Evolutionary conservation across 495 filamentous ascomycete genomes (phyloP).

Genomic region (Penicillium fimorum): DNA sequence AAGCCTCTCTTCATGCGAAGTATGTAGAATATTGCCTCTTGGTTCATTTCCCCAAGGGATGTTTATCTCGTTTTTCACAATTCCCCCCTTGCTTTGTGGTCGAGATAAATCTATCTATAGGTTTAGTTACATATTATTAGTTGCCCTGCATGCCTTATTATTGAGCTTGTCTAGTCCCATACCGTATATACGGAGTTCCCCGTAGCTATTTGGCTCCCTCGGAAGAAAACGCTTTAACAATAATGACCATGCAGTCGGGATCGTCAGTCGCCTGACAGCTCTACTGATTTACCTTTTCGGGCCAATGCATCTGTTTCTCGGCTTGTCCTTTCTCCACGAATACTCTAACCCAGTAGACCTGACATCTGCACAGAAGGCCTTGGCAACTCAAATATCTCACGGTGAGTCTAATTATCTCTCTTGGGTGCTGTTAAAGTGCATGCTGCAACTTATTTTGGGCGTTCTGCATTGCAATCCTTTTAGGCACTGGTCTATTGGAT

Average conservation of each 20-base stretch:
- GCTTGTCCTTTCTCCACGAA: not conserved
- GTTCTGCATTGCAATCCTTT: not conserved
- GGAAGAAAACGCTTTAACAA: not conserved
- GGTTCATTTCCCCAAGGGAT: not conserved
- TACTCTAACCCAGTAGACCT: not conserved
- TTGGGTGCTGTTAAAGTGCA: not conserved
- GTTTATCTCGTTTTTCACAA: not conserved
- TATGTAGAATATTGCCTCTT: not conserved
- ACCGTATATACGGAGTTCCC: not conserved
- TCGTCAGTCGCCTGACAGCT: not conserved
- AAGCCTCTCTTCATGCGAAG: not conserved
- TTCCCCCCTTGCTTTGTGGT: not conserved
- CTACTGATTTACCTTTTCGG: not conserved
- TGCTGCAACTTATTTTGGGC: not conserved
- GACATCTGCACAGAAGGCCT: not conserved
- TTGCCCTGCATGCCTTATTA: not conserved
- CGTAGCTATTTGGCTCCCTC: not conserved
- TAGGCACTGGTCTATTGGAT: no score
- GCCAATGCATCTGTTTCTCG: not conserved
- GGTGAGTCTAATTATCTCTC: not conserved
- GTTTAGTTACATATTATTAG: not conserved
- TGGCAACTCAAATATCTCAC: slow-evolving; percentile 3
- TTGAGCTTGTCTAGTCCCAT: not conserved
- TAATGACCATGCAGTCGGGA: not conserved
- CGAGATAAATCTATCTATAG: not conserved